Base-by-base conservation (phyloP, 441 rosid species). In the Euphorbia corollata region DNA sequence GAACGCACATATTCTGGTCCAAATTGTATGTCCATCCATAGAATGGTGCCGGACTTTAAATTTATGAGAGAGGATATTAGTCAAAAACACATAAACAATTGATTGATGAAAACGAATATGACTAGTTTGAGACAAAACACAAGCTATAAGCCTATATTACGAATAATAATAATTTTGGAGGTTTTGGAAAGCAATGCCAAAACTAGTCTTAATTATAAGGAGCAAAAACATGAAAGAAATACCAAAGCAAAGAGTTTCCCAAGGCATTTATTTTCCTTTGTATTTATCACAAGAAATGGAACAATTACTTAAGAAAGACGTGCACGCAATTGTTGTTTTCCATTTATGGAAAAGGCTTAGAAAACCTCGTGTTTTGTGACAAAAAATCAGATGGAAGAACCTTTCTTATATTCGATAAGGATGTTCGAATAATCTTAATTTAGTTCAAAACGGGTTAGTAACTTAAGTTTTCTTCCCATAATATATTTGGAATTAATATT, bases 11-110 rank as follows among this genome's bases (percentile, higher is more conserved):
- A 43, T 10, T 3, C 2, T 43, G 48, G 48, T 43, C 51, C 15
- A 47, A 41, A 47, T 47, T 47, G 51, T 47, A 47, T 16, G 12
- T 47, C 51, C 51, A 47, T 47, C 51, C 22, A 53, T 61, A 60
- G 41, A 56, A 56, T 11, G 41, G 41, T 38, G 41, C 41, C 41
- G 5, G 41, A 38, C 7, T 38, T 38, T 38, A 7, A 38, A 38
- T 38, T 5, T 38, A 7, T 45, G 50, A 45, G 16, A 13, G 4
- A 13, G 50, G 50, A 10, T 8, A 45, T 8, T 10, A 45, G 16
- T 45, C 16, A 27, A n/a, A n/a, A n/a, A n/a, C n/a, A n/a, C n/a
- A n/a, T n/a, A n/a, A n/a, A n/a, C 4, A 1, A 1, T 27, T 27
- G 32, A 27, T 27, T 27, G 4, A 27, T 27, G 32, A 27, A 27